Percentiles rank a stretch among this genome's conserved stretches.
phyloP scores from a whole-genome alignment of 202 grass and related monocot genomes.

The Zoysia matrella region DNA sequence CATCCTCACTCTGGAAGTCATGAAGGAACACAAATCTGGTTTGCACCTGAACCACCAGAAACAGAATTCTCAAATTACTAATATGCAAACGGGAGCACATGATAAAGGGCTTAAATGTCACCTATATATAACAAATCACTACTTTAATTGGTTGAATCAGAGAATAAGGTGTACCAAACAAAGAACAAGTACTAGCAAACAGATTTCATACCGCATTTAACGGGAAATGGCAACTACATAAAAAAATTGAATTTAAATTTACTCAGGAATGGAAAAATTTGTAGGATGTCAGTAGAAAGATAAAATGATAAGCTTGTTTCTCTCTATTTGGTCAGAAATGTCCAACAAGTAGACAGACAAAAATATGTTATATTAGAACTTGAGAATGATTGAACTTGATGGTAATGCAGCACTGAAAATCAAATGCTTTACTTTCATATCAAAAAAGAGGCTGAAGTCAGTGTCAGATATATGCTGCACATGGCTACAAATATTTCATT shows the following conservation, averaged over 20 bases:
- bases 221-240: constrained; percentile 85
- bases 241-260: constrained; percentile 7
- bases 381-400: background rate
- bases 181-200: too few species aligned
- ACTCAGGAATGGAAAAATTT: background rate
- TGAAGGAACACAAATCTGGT: too few species aligned
- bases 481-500: background rate
- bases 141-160: too few species aligned
- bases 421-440: background rate
- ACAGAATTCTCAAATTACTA: too few species aligned
- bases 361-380: background rate
- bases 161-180: too few species aligned
- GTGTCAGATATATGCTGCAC: background rate
- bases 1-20: too few species aligned
- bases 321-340: background rate
- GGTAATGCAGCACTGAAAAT: background rate
- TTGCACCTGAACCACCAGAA: too few species aligned
- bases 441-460: background rate
- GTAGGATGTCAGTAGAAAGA: background rate
- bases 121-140: too few species aligned
- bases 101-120: too few species aligned
- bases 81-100: too few species aligned
- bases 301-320: background rate
- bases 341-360: background rate
- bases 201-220: constrained; percentile 37